These are phyloP conservation scores for Gillenia trifoliata DNA, from an alignment of 306 rosid genomes.

Conservation along the genomic window DNA sequence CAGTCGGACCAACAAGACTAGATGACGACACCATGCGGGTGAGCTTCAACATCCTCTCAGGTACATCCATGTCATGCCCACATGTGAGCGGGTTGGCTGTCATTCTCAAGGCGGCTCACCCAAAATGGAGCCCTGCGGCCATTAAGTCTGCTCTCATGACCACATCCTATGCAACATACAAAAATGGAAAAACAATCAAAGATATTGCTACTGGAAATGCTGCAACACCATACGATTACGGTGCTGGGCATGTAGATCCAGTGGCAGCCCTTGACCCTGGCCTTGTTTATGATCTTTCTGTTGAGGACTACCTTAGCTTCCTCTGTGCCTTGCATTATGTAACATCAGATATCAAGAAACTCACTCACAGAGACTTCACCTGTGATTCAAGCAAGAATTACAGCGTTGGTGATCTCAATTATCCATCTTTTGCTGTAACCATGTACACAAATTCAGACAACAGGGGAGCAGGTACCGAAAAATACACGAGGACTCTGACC, in stretches of 20 bases:
- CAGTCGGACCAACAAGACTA: conserved; percentile 48
- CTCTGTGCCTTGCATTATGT: conserved; percentile 62
- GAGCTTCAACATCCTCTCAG: conserved; percentile 56
- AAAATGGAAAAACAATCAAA: conserved; percentile 41
- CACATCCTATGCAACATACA: conserved; percentile 64
- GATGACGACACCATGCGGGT: conserved; percentile 40
- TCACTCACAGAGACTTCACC: conserved; percentile 32
- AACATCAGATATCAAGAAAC: conserved; percentile 36
- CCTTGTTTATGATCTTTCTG: conserved; percentile 53
- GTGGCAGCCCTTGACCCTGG: conserved; percentile 75
- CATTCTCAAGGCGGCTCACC: conserved; percentile 55
- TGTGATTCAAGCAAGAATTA: conserved; percentile 40
- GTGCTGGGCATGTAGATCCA: conserved; percentile 79
- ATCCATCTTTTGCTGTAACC: conserved; percentile 68
- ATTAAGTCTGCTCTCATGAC: conserved; percentile 84
- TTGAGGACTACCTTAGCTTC: conserved; percentile 56
- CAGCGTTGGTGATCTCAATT: conserved; percentile 55
- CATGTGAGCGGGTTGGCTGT: conserved; percentile 79
- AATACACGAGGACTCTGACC: conserved; percentile 52
- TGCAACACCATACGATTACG: conserved; percentile 61
- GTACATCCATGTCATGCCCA: conserved; percentile 89
- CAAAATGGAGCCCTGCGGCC: conserved; percentile 77
- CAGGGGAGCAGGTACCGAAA: conserved; percentile 25
- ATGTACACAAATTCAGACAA: conserved; percentile 23
- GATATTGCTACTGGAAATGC: conserved; percentile 46